Evolutionary conservation across 805 yeast species (phyloP).

Genomic region (Suhomyces prunicola): DNA sequence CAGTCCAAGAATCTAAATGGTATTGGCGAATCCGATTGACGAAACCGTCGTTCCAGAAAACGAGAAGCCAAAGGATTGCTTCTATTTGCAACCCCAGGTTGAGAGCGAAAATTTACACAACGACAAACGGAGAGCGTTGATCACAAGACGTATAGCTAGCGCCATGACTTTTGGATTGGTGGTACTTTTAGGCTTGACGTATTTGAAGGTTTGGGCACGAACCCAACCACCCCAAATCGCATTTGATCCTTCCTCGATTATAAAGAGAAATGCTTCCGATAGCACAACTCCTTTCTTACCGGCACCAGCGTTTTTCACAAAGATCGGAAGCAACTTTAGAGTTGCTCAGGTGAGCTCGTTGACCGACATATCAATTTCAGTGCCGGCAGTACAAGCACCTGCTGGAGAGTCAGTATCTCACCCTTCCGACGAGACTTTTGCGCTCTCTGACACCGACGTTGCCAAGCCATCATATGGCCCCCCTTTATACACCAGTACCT

Average conservation of each 20-base stretch:
- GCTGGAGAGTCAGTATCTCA: neutral
- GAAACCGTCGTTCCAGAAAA: neutral
- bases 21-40: neutral
- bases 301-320: neutral
- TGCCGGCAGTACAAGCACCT: neutral
- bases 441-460: conserved; percentile 15
- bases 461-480: conserved; percentile 14
- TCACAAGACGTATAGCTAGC: neutral
- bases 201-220: neutral
- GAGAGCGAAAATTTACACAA: neutral
- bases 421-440: conserved; percentile 12
- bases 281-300: neutral
- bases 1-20: neutral
- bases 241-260: neutral
- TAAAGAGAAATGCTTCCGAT: neutral
- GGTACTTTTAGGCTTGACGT: neutral
- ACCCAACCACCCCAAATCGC: neutral
- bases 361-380: neutral
- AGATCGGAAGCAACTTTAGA: neutral
- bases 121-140: neutral
- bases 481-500: conserved; percentile 39
- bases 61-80: neutral
- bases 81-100: neutral
- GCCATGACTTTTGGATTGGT: neutral
- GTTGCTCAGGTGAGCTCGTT: neutral